A percentile compares a stretch with the other conserved stretches of the same genome.
phyloP scores from a whole-genome alignment of 2,329 filamentous ascomycete species.

The Amylocarpus encephaloides region DNA sequence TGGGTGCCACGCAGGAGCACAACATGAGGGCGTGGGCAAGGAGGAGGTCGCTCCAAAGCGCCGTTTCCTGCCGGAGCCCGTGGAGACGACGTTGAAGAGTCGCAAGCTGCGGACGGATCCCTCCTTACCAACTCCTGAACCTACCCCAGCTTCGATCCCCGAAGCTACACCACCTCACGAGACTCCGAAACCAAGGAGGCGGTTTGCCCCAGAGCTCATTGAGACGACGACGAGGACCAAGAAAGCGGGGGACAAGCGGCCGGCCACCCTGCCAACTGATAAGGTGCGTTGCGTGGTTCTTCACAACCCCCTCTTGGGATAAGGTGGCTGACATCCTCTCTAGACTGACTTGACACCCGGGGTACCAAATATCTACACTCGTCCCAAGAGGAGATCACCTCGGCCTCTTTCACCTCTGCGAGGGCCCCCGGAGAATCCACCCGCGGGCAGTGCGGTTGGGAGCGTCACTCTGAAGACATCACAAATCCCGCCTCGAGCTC shows the following conservation, averaged over 20 bases:
- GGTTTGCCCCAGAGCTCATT: constrained; percentile 73
- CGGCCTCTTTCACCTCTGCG: constrained; percentile 22
- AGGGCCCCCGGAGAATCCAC: constrained; percentile 45
- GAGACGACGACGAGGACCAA: constrained; percentile 71
- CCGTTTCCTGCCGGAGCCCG: constrained; percentile 62
- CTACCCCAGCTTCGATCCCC: constrained; percentile 47
- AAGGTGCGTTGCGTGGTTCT: constrained; percentile 52
- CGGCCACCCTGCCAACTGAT: constrained; percentile 57
- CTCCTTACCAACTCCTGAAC: constrained; percentile 46
- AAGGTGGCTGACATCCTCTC: constrained; percentile 7
- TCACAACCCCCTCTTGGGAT: background rate
- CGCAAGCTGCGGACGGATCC: constrained; percentile 40
- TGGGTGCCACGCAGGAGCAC: constrained; percentile 7
- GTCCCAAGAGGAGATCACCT: constrained; percentile 19
- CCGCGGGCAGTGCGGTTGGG: constrained; percentile 33
- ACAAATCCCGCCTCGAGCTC: constrained; percentile 32
- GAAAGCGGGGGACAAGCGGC: constrained; percentile 56
- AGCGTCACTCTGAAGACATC: constrained; percentile 13
- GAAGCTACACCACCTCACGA: constrained; percentile 26
- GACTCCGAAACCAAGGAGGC: constrained; percentile 34
- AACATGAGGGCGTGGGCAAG: constrained; percentile 22
- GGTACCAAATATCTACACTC: constrained; percentile 29
- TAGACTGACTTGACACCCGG: constrained; percentile 29
- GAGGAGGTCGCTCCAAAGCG: constrained; percentile 37
- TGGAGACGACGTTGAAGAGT: constrained; percentile 64